These are phyloP conservation scores for Paraphoma chrysanthemicola DNA, from an alignment of 2,329 filamentous ascomycete genomes.

Conservation along the genomic window DNA sequence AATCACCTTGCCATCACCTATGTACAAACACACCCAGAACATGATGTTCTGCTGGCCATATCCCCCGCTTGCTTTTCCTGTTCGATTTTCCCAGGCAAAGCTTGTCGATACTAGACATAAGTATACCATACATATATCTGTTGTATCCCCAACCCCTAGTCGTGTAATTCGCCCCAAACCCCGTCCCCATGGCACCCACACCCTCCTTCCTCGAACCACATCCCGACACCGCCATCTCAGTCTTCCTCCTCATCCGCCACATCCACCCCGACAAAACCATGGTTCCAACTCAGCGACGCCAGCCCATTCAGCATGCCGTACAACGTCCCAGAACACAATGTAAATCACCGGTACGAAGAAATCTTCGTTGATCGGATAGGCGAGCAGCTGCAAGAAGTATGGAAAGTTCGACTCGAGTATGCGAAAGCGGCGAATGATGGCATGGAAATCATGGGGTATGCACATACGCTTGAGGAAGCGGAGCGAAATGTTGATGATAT, in stretches of 20 bases:
- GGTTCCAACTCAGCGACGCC: neutral
- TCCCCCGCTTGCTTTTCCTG: no score
- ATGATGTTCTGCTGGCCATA: no score
- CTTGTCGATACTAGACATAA: no score
- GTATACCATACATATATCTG: no score
- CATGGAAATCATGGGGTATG: neutral
- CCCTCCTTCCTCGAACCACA: no score
- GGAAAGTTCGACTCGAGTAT: neutral
- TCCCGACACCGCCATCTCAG: neutral
- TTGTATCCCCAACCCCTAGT: no score
- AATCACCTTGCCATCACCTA: no score
- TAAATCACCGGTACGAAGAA: neutral
- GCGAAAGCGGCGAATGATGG: neutral
- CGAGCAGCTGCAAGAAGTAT: neutral
- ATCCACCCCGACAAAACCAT: neutral
- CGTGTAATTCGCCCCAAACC: no score
- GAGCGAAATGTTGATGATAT: neutral
- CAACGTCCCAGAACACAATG: neutral
- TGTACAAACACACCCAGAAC: no score
- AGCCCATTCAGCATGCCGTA: neutral
- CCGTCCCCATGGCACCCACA: no score
- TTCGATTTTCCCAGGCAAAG: no score
- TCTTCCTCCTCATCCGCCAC: neutral
- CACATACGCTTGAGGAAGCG: neutral
- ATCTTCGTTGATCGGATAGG: neutral